Evolutionary conservation across 1,284 basidiomycete genomes (phyloP).

Genomic region (Leucoagaricus sp.): DNA sequence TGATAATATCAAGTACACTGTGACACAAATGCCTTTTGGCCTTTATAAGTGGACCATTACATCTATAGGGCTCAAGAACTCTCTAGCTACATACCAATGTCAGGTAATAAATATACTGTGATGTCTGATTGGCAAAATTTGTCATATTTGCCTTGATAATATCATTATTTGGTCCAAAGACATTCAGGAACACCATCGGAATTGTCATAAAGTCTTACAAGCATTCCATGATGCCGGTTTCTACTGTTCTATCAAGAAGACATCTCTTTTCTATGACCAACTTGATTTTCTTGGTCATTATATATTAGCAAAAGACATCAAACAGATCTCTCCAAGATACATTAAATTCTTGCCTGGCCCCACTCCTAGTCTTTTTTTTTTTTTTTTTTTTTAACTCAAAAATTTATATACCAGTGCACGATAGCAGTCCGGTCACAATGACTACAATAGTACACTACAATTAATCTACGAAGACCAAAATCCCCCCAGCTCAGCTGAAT

Average conservation of each 20-base stretch:
- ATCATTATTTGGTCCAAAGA: constrained; percentile 27
- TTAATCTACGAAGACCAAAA: too few relatives aligned
- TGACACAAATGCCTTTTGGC: constrained; percentile 35
- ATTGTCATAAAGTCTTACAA: constrained; percentile 10
- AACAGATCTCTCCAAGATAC: constrained; percentile 31
- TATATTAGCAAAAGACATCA: constrained; percentile 30
- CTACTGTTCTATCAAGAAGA: constrained; percentile 26
- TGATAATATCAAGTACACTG: constrained; percentile 35
- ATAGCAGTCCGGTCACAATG: too few relatives aligned
- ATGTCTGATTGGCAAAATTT: constrained; percentile 23
- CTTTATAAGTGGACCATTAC: constrained; percentile 25
- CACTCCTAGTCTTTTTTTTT: too few relatives aligned
- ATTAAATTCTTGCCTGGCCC: constrained; percentile 39
- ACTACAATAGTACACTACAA: too few relatives aligned
- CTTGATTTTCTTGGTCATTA: constrained; percentile 36
- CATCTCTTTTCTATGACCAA: constrained; percentile 23
- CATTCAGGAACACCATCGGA: constrained; percentile 15
- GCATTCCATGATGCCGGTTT: background rate
- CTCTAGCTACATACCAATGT: constrained; percentile 35
- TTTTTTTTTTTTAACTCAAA: too few relatives aligned
- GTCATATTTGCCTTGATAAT: constrained; percentile 36
- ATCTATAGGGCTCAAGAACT: constrained; percentile 34
- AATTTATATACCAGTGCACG: too few relatives aligned
- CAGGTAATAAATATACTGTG: constrained; percentile 29
- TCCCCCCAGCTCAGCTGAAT: too few relatives aligned